Evolutionary conservation across 257 asterid genomes (phyloP).

Genomic region (Parsonsia alboflavescens): DNA sequence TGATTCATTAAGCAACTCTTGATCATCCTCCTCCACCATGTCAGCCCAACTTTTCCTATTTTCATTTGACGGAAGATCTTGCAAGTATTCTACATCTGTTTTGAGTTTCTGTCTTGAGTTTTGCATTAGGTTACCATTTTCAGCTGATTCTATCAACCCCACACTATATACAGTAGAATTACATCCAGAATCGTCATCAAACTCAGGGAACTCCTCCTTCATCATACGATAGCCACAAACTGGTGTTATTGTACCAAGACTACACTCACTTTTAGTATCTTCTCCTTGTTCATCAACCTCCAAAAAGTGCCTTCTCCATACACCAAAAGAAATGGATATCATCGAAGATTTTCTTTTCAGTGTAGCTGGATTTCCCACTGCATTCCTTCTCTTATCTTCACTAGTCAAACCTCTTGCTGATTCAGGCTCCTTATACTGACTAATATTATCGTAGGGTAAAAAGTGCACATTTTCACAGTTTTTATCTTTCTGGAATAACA

Average conservation of each 20-base stretch:
- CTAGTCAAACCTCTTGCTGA: not conserved
- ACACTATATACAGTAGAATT: not conserved
- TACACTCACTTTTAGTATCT: slow-evolving; percentile 11
- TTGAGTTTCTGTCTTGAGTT: slow-evolving; percentile 8
- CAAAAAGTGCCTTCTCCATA: not conserved
- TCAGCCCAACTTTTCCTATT: slow-evolving; percentile 70
- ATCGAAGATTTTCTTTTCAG: slow-evolving; percentile 1
- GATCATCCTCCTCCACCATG: slow-evolving; percentile 71
- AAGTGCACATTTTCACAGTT: slow-evolving; percentile 6
- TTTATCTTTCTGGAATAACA: slow-evolving; percentile 18
- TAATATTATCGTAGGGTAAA: not conserved
- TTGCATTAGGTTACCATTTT: slow-evolving; percentile 6
- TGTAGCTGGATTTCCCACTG: slow-evolving; percentile 3
- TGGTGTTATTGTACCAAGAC: slow-evolving; percentile 15
- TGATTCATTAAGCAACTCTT: slow-evolving; percentile 20
- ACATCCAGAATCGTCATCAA: slow-evolving; percentile 8
- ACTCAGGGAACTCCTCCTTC: slow-evolving; percentile 4
- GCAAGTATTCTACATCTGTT: not conserved
- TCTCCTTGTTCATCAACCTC: slow-evolving; percentile 8
- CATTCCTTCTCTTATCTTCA: slow-evolving; percentile 12
- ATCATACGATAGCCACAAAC: not conserved
- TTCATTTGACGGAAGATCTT: slow-evolving; percentile 7
- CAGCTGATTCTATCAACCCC: slow-evolving; percentile 7
- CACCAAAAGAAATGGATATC: not conserved
- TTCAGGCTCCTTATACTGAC: not conserved